Evolutionary conservation across 2,329 filamentous ascomycete species (phyloP), one percentile per base, ranked within the genome.

Genomic region (Rosellinia necatrix): DNA sequence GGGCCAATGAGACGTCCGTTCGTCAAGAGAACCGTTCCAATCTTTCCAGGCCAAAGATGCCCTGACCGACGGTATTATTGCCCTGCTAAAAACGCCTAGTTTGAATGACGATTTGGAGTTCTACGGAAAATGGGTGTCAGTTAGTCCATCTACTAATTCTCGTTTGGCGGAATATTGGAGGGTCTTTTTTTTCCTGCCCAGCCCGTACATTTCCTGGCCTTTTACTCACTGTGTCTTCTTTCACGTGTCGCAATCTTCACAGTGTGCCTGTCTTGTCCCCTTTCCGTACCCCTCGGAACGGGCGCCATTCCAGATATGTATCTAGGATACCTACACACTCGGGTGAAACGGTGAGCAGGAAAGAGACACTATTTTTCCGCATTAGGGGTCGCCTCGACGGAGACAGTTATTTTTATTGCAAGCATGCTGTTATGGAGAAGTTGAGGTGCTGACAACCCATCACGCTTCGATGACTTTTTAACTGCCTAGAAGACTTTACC

Each of bases 181-280:
- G n/a, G n/a, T n/a, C n/a, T 42, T 42, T 15, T 41, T 17, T 24
- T 27, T 10, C 43, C 19, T 37, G 40, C 10, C 53, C 49, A 47
- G 42, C 42, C 7, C 43, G 19, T 6, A 17, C 37, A 35, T 10
- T 27, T 24, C 37, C 19, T 21, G 29, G 42, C 43, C 43, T 53
- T 32, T 30, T 17, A 47, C 29, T 48, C 21, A 17, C 10, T 53
- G 42, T 43, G n/a, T n/a, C n/a, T n/a, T n/a, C n/a, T n/a, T n/a
- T n/a, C 48, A 48, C 30, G 13, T 43, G 47, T 51, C 29, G 10
- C 32, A 10, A 40, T 24, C 42, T 47, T 49, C 49, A 57, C 54
- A 57, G 54, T 57, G 54, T 57, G 40, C n/a, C 15, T 37, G 35
- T 15, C 13, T 53, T 53, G 38, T 53, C 21, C 27, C 38, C 38